Percentiles rank a stretch among this genome's conserved stretches.
Evolutionary conservation across 345 rosid genomes (phyloP).

Genomic region (Dovyalis caffra): DNA sequence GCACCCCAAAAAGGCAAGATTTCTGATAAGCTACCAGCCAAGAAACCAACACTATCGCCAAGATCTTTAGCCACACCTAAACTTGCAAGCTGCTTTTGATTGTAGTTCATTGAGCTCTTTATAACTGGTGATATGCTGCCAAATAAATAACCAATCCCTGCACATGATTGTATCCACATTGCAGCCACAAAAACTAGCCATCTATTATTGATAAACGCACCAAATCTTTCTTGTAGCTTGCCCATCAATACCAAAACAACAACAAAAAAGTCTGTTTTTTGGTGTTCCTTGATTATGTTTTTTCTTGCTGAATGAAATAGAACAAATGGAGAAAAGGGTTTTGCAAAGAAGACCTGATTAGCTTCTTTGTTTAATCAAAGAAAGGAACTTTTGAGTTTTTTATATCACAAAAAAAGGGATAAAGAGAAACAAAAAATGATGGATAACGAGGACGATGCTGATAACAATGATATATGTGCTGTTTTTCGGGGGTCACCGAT

Average conservation of each 20-base stretch:
- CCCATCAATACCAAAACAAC: slow-evolving; percentile 32
- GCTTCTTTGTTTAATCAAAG: not conserved
- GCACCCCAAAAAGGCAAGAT: slow-evolving; percentile 92
- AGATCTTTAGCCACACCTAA: slow-evolving; percentile 98
- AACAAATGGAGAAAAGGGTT: not conserved
- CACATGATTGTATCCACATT: slow-evolving; percentile 99
- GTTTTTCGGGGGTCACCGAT: not conserved
- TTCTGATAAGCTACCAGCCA: slow-evolving; percentile 89
- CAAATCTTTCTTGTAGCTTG: slow-evolving; percentile 45
- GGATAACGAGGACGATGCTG: not conserved
- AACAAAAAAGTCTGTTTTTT: not conserved
- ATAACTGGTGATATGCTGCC: slow-evolving; percentile 97
- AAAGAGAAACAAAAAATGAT: not conserved
- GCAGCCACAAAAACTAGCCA: slow-evolving; percentile 98
- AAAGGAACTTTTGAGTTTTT: not conserved
- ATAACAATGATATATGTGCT: not conserved
- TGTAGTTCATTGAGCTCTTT: slow-evolving; percentile 80
- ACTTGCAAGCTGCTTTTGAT: slow-evolving; percentile 77
- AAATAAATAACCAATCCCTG: slow-evolving; percentile 89
- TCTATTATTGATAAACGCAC: slow-evolving; percentile 62
- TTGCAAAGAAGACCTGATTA: not conserved
- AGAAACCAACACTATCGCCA: slow-evolving; percentile 92
- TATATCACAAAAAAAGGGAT: not conserved
- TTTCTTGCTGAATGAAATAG: not conserved
- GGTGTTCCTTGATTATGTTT: not conserved